A percentile compares a stretch with the other conserved stretches of the same genome.
phyloP scores from a whole-genome alignment of 108 stramenopile species.

The Cyclostephanos tholiformis region DNA sequence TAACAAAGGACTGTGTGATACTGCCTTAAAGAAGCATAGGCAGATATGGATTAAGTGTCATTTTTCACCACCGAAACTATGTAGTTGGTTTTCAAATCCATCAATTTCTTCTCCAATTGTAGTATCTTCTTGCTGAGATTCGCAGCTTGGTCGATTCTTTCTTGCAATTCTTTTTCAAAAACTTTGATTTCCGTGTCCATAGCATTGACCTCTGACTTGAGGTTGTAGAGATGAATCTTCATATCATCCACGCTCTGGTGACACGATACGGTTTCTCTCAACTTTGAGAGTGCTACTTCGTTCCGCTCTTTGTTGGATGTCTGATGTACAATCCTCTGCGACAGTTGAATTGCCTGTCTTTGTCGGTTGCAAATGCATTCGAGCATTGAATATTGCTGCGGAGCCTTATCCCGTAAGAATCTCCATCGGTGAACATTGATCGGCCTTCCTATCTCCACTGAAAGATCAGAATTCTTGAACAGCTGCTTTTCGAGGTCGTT shows the following conservation, averaged over 20 bases:
- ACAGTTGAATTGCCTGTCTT: neutral
- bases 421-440: conserved; percentile 25
- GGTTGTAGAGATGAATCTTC: neutral
- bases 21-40: too few species aligned
- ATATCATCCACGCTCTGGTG: conserved; percentile 2
- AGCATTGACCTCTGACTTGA: conserved; percentile 3
- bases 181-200: conserved; percentile 4
- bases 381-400: neutral
- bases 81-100: conserved; percentile 16
- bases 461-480: conserved; percentile 13
- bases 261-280: conserved; percentile 1
- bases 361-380: conserved; percentile 12
- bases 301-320: neutral
- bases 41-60: too few species aligned
- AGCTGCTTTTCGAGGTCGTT: conserved; percentile 11
- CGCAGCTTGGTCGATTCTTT: neutral
- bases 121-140: conserved; percentile 4
- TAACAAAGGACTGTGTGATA: too few species aligned
- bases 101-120: conserved; percentile 8
- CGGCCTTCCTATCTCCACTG: conserved; percentile 25
- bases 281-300: conserved; percentile 3
- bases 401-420: conserved; percentile 6
- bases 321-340: conserved; percentile 5
- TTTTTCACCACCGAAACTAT: conserved; percentile 17
- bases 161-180: neutral